Percentiles rank a stretch among this genome's conserved stretches.
These are phyloP conservation scores for Fusarium drepaniforme DNA, from an alignment of 2,329 filamentous ascomycete species.

Conservation along the genomic window DNA sequence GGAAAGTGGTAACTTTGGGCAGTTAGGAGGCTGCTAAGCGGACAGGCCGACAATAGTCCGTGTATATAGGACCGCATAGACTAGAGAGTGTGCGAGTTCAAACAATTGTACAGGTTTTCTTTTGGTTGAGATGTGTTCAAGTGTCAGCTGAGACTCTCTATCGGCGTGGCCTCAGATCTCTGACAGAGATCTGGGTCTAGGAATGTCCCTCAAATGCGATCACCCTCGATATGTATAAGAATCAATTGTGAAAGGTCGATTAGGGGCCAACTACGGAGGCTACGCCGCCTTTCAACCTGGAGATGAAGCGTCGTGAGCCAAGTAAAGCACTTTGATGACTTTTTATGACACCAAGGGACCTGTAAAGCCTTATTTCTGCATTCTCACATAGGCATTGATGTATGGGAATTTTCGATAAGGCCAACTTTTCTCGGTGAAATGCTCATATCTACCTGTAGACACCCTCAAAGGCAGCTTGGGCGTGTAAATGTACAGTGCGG, in stretches of 20 bases:
- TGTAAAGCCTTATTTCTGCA: neutral
- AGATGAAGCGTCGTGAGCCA: too few species aligned
- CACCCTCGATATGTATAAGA: too few species aligned
- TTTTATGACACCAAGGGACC: neutral
- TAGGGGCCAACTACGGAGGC: too few species aligned
- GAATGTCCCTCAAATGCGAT: too few species aligned
- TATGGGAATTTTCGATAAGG: neutral
- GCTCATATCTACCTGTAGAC: neutral
- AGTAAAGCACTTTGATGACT: neutral
- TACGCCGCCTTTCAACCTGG: too few species aligned
- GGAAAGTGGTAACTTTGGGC: conserved; percentile 11
- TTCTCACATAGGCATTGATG: neutral
- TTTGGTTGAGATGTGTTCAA: conserved; percentile 29
- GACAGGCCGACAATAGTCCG: conserved; percentile 38
- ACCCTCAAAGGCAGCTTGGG: neutral
- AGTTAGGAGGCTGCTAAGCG: conserved; percentile 24
- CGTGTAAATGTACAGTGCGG: neutral
- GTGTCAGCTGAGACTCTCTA: neutral
- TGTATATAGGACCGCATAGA: conserved; percentile 51
- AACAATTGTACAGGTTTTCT: conserved; percentile 48
- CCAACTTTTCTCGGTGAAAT: neutral
- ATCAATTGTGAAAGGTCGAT: too few species aligned
- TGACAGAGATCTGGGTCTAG: too few species aligned
- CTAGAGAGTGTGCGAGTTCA: conserved; percentile 44
- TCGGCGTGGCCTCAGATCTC: too few species aligned